These are phyloP conservation scores for Candida labiduridarum DNA, from an alignment of 1,139 yeast genomes.

Conservation along the genomic window DNA sequence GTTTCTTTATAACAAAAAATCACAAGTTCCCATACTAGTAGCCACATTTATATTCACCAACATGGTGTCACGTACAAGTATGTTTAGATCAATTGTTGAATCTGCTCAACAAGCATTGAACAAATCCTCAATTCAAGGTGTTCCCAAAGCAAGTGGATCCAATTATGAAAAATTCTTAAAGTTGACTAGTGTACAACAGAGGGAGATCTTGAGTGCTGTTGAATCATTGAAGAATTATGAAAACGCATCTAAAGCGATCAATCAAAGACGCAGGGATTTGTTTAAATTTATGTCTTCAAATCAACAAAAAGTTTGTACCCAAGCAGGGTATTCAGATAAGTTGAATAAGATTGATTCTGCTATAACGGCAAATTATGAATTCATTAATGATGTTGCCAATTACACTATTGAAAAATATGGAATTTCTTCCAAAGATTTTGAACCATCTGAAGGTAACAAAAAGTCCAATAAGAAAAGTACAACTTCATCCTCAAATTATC, in stretches of 20 bases:
- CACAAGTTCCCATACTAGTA: conserved; percentile 32
- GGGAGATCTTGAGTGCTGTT: conserved; percentile 52
- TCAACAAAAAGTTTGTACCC: conserved; percentile 55
- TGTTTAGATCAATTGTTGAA: conserved; percentile 16
- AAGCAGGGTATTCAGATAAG: conserved; percentile 58
- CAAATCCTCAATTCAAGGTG: background rate
- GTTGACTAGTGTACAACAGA: conserved; percentile 22
- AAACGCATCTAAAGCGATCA: conserved; percentile 39
- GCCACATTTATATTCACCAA: conserved; percentile 33
- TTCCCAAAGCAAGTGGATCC: conserved; percentile 9
- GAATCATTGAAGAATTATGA: conserved; percentile 52
- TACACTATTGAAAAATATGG: conserved; percentile 42
- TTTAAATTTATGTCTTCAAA: conserved; percentile 54
- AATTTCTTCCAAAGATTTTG: conserved; percentile 40
- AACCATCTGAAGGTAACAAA: conserved; percentile 26
- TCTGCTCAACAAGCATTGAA: conserved; percentile 4
- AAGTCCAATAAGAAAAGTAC: conserved; percentile 13
- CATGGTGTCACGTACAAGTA: conserved; percentile 33
- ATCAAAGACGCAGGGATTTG: conserved; percentile 47
- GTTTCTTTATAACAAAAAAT: conserved; percentile 13
- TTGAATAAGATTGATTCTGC: conserved; percentile 47
- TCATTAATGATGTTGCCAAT: conserved; percentile 48
- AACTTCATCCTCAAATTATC: conserved; percentile 43
- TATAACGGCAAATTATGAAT: conserved; percentile 45
- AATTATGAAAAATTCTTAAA: conserved; percentile 18